These are phyloP conservation scores for Metarhizium anisopliae DNA, from an alignment of 2,329 filamentous ascomycete genomes.

Conservation along the genomic window DNA sequence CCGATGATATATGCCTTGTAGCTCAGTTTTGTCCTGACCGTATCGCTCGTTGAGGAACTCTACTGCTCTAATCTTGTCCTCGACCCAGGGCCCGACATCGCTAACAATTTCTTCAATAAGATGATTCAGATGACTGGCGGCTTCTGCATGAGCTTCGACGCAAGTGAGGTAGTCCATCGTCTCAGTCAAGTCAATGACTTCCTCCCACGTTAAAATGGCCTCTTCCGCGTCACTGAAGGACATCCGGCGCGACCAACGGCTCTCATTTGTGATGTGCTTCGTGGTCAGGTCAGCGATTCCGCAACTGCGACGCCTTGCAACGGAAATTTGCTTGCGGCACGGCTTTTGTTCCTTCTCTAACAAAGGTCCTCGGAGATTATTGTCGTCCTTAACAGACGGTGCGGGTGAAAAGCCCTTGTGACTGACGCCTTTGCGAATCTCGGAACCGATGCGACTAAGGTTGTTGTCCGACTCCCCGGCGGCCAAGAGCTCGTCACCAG, in stretches of 20 bases:
- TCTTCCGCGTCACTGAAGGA: constrained; percentile 71
- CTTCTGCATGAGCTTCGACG: constrained; percentile 33
- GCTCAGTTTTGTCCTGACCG: constrained; percentile 52
- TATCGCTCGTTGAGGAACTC: constrained; percentile 53
- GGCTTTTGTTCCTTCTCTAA: constrained; percentile 37
- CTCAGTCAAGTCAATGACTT: constrained; percentile 36
- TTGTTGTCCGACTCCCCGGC: constrained; percentile 16
- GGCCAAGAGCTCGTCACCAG: constrained; percentile 14
- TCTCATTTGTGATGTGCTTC: constrained; percentile 37
- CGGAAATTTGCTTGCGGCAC: constrained; percentile 33
- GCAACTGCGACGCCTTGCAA: constrained; percentile 56
- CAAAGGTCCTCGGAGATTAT: constrained; percentile 47
- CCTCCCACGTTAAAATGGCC: constrained; percentile 59
- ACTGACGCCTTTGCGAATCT: constrained; percentile 33
- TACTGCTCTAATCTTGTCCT: constrained; percentile 45
- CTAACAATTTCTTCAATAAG: constrained; percentile 42
- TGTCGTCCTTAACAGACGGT: constrained; percentile 50
- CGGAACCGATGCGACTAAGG: constrained; percentile 24
- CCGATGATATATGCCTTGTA: constrained; percentile 60
- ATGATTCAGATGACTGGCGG: constrained; percentile 46
- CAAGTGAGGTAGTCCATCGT: constrained; percentile 15
- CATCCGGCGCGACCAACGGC: constrained; percentile 60
- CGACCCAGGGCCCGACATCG: constrained; percentile 52
- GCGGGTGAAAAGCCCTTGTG: constrained; percentile 43
- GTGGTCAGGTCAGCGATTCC: constrained; percentile 23